A percentile compares a stretch with the other conserved stretches of the same genome.
These are phyloP conservation scores for Puccinellia tenuiflora DNA, from an alignment of 176 grass and related monocot genomes.

Conservation along the genomic window DNA sequence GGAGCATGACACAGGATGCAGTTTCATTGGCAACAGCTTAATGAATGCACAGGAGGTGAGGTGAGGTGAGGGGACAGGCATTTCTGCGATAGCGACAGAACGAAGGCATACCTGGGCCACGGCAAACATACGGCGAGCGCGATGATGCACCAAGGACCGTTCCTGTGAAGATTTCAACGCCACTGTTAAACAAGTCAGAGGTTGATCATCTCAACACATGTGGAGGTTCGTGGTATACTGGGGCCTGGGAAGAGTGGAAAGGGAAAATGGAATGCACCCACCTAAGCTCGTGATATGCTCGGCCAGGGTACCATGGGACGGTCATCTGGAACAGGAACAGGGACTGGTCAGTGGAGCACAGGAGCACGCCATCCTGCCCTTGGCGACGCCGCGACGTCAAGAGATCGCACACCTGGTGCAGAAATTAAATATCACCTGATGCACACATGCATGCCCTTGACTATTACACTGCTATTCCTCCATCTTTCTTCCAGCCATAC, in stretches of 20 bases:
- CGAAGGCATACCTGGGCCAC: conserved; percentile 1
- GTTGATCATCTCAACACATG: neutral
- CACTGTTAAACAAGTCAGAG: neutral
- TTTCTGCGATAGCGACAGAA: neutral
- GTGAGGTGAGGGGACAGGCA: neutral
- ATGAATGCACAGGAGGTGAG: neutral
- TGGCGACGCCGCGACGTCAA: neutral
- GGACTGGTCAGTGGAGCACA: neutral
- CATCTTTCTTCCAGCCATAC: neutral
- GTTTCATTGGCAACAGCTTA: neutral
- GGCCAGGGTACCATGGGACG: neutral
- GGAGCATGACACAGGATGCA: neutral
- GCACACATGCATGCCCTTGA: no score
- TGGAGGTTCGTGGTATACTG: neutral
- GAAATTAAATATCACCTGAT: no score
- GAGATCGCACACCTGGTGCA: neutral
- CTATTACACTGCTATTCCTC: neutral
- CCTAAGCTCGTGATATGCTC: neutral
- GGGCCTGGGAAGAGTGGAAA: neutral
- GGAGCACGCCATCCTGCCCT: neutral
- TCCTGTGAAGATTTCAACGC: conserved; percentile 15
- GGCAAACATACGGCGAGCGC: neutral
- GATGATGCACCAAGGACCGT: neutral
- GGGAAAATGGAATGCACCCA: conserved; percentile 18
- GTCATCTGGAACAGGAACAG: neutral